phyloP scores from a whole-genome alignment of 2,329 filamentous ascomycete genomes.

The Chlorencoelia australis region DNA sequence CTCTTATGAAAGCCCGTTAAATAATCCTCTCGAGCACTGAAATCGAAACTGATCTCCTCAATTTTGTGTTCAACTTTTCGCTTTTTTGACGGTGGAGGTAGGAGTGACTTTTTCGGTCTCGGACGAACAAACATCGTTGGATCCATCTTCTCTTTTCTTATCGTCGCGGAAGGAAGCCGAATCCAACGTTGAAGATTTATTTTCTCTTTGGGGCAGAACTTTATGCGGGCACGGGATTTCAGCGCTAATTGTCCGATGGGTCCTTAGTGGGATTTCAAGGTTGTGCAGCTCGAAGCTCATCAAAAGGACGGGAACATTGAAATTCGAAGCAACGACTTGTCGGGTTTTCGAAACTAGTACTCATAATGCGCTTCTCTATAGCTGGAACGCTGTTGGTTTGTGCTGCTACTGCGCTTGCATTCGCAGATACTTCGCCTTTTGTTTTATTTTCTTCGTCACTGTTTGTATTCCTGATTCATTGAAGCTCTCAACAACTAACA shows the following conservation, averaged over 20 bases:
- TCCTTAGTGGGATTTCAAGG: background rate
- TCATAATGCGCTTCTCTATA: slow-evolving; percentile 45
- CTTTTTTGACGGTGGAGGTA: slow-evolving; percentile 54
- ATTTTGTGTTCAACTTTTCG: slow-evolving; percentile 47
- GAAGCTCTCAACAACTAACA: background rate
- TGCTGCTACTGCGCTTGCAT: slow-evolving; percentile 55
- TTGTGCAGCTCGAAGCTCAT: slow-evolving; percentile 2
- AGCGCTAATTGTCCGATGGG: background rate
- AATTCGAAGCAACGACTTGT: background rate
- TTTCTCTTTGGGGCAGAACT: slow-evolving; percentile 6
- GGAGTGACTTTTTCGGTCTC: slow-evolving; percentile 44
- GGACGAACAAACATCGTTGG: slow-evolving; percentile 44
- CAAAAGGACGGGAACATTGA: slow-evolving; percentile 6
- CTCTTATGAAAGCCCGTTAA: slow-evolving; percentile 96
- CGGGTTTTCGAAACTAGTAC: slow-evolving; percentile 10
- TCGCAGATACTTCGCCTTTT: slow-evolving; percentile 82
- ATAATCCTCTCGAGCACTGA: slow-evolving; percentile 69
- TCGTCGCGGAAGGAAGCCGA: background rate
- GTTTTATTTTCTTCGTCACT: slow-evolving; percentile 65
- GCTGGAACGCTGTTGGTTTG: slow-evolving; percentile 40
- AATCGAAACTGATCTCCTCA: slow-evolving; percentile 81
- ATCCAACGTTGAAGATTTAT: background rate
- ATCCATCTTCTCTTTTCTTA: slow-evolving; percentile 7
- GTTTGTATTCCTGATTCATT: slow-evolving; percentile 14
- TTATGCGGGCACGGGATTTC: slow-evolving; percentile 4